These are phyloP conservation scores for Stachybotrys echinatus DNA, from an alignment of 2,329 filamentous ascomycete genomes.

Conservation along the genomic window DNA sequence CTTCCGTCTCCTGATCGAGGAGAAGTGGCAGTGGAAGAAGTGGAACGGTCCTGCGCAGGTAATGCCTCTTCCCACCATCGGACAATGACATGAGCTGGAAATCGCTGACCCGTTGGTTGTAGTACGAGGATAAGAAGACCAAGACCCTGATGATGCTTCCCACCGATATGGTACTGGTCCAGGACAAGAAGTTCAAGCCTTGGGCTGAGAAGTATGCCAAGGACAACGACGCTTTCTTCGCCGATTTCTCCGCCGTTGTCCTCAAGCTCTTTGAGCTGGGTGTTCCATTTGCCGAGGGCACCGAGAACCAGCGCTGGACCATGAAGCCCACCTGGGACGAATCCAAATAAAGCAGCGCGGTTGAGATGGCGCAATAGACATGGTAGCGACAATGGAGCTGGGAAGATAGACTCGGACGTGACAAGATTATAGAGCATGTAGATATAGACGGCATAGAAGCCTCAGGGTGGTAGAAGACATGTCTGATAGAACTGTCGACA, in stretches of 20 bases:
- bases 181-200: conserved; percentile 81
- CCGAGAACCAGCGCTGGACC: conserved; percentile 49
- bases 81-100: background rate
- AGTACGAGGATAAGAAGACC: conserved; percentile 82
- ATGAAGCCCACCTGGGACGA: conserved; percentile 54
- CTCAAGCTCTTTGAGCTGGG: conserved; percentile 88
- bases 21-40: conserved; percentile 91
- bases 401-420: conserved; percentile 1
- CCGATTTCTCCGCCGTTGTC: conserved; percentile 78
- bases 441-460: background rate
- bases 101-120: background rate
- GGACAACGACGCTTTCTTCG: conserved; percentile 88
- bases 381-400: background rate
- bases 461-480: background rate
- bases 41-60: conserved; percentile 82
- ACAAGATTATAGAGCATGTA: background rate
- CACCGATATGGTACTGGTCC: conserved; percentile 78
- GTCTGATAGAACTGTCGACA: too few species aligned
- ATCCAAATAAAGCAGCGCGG: conserved; percentile 15
- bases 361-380: background rate
- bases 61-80: conserved; percentile 5
- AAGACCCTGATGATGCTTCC: conserved; percentile 97
- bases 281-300: conserved; percentile 73
- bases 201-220: conserved; percentile 84
- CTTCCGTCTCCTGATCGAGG: conserved; percentile 78